Base-by-base conservation (phyloP, 108 stramenopile species). In the Skeletonema marinoi region DNA sequence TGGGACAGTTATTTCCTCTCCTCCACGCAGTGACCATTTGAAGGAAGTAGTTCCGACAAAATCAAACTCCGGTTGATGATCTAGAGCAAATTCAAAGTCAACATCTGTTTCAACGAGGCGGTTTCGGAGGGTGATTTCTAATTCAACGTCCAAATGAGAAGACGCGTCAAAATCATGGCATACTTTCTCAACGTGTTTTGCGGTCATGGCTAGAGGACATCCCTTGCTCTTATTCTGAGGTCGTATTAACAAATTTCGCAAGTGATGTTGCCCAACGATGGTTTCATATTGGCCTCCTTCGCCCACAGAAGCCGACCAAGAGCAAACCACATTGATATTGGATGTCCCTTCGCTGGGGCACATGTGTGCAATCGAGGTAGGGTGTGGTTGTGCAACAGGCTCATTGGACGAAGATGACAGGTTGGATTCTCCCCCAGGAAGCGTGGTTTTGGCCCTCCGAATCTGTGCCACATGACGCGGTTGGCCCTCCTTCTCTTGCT, bases 391-490 rank as follows among this genome's bases (percentile, higher is more conserved):
- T 51, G 63, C 31, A 54, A 39, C 39, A 60, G 66, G 72, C 42
- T 33, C 38, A 13, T 4, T 30, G 16, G 17, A 61, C 50, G 68
- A 56, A 30, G 56, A 32, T 25, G 68, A 73, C 31, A 41, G 14
- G 32, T 64, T 50, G 12, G 61, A 48, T 35, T 75, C 80, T 48
- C 66, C 46, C n/a, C 32, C 54, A 13, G 75, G 65, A 38, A 83
- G 46, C 0, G 71, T 56, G 50, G 82, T 85, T 38, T 86, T 89
- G 0, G 88, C 90, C 41, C 92, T 78, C 13, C 94, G 92, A 86
- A 95, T 95, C 67, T 91, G 91, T 39, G 89, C 68, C 46, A 95
- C 90, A 36, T 89, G 88, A 69, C 91, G 79, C 2, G 94, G 94
- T 50, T 87, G 81, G 13, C 80, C 85, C 46, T 87, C 81, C 33